A percentile compares a stretch with the other conserved stretches of the same genome.
phyloP scores from a whole-genome alignment of 1,284 basidiomycete genomes.

The Mycocalia duriaeana region DNA sequence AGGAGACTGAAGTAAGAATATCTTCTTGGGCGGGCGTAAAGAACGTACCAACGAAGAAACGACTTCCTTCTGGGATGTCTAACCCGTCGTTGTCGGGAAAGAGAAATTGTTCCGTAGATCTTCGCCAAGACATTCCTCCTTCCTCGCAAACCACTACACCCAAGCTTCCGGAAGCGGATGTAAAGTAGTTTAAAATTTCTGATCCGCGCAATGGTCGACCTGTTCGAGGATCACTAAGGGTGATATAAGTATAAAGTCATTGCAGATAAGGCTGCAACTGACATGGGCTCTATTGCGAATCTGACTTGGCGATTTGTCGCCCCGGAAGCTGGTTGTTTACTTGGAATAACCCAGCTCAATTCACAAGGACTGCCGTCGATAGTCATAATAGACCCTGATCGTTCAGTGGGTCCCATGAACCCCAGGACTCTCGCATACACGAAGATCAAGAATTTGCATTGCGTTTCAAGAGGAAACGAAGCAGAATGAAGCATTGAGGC shows the following conservation, averaged over 20 bases:
- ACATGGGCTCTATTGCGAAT: slow-evolving; percentile 28
- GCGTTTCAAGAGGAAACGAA: slow-evolving; percentile 16
- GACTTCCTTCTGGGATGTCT: slow-evolving; percentile 17
- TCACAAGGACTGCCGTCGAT: slow-evolving; percentile 27
- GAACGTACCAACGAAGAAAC: slow-evolving; percentile 24
- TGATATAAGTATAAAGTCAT: not conserved
- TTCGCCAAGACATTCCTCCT: slow-evolving; percentile 21
- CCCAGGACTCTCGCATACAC: slow-evolving; percentile 22
- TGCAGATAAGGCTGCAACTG: slow-evolving; percentile 3
- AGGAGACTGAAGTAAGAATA: not conserved
- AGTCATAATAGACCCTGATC: slow-evolving; percentile 22
- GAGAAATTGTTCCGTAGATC: slow-evolving; percentile 20
- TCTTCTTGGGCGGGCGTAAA: no score
- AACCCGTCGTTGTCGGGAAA: slow-evolving; percentile 15
- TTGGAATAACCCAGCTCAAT: slow-evolving; percentile 26
- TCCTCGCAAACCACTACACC: slow-evolving; percentile 20
- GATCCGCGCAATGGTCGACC: slow-evolving; percentile 19
- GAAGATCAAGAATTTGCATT: slow-evolving; percentile 23
- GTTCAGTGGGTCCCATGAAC: slow-evolving; percentile 23
- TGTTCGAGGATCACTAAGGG: slow-evolving; percentile 20
- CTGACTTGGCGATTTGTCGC: slow-evolving; percentile 18
- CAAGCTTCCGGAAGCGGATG: slow-evolving; percentile 18
- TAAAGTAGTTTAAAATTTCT: slow-evolving; percentile 21
- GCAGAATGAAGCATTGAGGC: slow-evolving; percentile 24
- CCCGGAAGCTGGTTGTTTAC: slow-evolving; percentile 10